Percentiles rank a stretch among this genome's conserved stretches.
Conservation (phyloP, 1,284 basidiomycete species). For the Malassezia japonica region DNA sequence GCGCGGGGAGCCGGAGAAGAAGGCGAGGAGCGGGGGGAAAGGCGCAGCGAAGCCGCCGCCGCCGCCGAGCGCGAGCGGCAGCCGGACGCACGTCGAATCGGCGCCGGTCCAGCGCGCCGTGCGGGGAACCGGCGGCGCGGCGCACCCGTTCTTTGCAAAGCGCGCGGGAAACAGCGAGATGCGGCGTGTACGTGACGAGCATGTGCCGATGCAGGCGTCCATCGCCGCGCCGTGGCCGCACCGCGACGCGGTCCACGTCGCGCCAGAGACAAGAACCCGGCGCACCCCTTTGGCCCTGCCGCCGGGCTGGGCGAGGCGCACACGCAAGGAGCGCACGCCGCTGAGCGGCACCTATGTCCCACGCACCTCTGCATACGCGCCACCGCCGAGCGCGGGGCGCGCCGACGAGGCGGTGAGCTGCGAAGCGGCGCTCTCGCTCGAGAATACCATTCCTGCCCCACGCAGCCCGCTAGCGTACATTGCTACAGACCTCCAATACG, state of each 20-base stretch:
- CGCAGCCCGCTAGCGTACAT: conserved; percentile 8
- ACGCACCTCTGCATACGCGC: not conserved
- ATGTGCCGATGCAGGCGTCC: not conserved
- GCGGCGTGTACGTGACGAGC: not conserved
- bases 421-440: not conserved
- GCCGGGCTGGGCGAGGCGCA: not conserved
- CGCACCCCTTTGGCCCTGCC: not conserved
- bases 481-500: not conserved
- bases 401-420: not conserved
- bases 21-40: no score
- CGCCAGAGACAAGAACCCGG: not conserved
- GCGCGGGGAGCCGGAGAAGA: not conserved
- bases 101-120: conserved; percentile 10
- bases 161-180: not conserved
- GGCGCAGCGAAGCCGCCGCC: no score
- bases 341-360: not conserved
- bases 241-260: conserved; percentile 4
- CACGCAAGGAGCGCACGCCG: not conserved
- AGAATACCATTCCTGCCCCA: not conserved
- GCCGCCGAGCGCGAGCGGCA: no score
- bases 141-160: conserved; percentile 17
- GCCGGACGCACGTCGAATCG: not conserved
- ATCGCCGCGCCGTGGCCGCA: conserved; percentile 8
- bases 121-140: conserved; percentile 8
- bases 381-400: not conserved